Evolutionary conservation across 1,139 yeast genomes (phyloP), one percentile per base, ranked within the genome.

Genomic region (Pichia kudriavzevii): DNA sequence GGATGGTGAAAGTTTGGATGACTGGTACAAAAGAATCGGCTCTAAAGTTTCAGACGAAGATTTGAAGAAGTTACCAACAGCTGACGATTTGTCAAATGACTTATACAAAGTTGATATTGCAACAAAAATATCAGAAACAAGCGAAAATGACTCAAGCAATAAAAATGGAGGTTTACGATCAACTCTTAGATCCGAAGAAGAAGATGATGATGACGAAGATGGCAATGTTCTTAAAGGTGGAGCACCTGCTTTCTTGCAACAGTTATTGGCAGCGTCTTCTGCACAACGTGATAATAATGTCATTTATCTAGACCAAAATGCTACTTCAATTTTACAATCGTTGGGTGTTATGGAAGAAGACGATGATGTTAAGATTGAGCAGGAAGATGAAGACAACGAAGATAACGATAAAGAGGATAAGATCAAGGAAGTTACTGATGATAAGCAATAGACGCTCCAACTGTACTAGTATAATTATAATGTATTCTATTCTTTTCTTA

Each of bases 1-100:
- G 50, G 63, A 70, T 36, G 73, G 75, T 34, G 78, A 77, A 56
- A 73, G 93, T 30, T 67, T 82, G 49, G 88, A 82, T 34, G 77
- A 84, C 55, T 91, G 98, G 98, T 82, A 82, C 57, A 69, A 71
- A 27, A 75, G 80, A 49, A 72, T 82, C 54, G 71, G 75, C 50
- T 63, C 67, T 28, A 72, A 78, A 46, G 67, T 69, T 31, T n/a
- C 43, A 5, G 45, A 38, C 13, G 63, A 59, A 7, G 54, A 45
- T 18, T 47, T 44, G 23, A 33, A 45, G 13, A 33, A 40, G 28
- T 39, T 54, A 26, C 53, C 56, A 36, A 48, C 56, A 9, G 55
- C 59, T 14, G 59, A 56, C 42, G 53, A 54, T 30, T 38, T 55
- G 27, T 54, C 58, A 6, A 39, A 45, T 41, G 55, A 52, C 28